These are phyloP conservation scores for Letharia columbiana DNA, from an alignment of 495 filamentous ascomycete genomes.

Conservation along the genomic window DNA sequence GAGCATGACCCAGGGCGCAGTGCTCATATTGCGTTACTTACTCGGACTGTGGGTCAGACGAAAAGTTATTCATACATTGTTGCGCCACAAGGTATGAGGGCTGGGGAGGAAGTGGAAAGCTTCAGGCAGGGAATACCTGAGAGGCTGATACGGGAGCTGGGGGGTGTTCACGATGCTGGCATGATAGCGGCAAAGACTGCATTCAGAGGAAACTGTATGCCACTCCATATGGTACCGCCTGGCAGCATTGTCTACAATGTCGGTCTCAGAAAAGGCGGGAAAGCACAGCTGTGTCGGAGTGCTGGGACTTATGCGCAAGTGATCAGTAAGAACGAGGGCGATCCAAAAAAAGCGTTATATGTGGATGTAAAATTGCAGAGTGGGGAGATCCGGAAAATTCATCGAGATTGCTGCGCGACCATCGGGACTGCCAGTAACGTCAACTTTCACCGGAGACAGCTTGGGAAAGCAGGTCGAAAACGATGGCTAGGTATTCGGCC, in stretches of 20 bases:
- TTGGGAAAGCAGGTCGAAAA: constrained; percentile 89
- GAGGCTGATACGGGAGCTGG: constrained; percentile 80
- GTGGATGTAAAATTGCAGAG: constrained; percentile 81
- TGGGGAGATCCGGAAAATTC: constrained; percentile 80
- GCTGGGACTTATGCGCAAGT: constrained; percentile 87
- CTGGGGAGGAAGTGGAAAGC: constrained; percentile 83
- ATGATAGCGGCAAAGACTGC: constrained; percentile 89
- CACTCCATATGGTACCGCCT: constrained; percentile 86
- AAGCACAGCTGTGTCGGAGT: constrained; percentile 84
- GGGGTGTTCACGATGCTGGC: constrained; percentile 83
- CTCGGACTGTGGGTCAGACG: constrained; percentile 47
- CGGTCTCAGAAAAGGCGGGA: constrained; percentile 60
- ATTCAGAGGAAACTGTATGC: constrained; percentile 90
- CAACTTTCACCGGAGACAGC: constrained; percentile 76
- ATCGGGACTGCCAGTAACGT: constrained; percentile 89
- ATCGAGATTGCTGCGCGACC: constrained; percentile 85
- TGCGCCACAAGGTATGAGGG: constrained; percentile 85
- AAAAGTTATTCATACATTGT: constrained; percentile 65
- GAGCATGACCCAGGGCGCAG: constrained; percentile 91
- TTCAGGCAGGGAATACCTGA: constrained; percentile 81
- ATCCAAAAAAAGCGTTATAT: constrained; percentile 31
- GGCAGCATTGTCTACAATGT: constrained; percentile 87
- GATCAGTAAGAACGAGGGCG: constrained; percentile 59
- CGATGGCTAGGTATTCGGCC: constrained; percentile 90
- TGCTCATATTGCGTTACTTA: constrained; percentile 82